Percentiles rank a stretch among this genome's conserved stretches.
Evolutionary conservation across 352 stramenopile genomes (phyloP).

Genomic region (Poterioochromonas sp.): DNA sequence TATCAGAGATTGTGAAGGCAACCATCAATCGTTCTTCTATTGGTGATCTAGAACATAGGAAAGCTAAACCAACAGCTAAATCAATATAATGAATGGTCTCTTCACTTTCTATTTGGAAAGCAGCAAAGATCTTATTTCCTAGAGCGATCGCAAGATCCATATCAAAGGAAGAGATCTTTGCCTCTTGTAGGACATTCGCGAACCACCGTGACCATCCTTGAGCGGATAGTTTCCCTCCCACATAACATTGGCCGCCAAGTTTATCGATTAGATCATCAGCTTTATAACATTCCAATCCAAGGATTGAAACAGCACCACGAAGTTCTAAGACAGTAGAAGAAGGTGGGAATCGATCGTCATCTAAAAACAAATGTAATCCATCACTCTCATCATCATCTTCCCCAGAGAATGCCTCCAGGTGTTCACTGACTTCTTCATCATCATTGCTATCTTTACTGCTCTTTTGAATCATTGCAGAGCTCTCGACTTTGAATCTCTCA

Average conservation of each 20-base stretch:
- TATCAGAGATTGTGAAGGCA: not conserved
- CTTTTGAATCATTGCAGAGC: not conserved
- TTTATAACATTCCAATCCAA: not conserved
- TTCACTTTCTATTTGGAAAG: not conserved
- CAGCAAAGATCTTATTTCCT: not conserved
- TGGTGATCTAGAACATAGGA: not conserved
- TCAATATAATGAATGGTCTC: not conserved
- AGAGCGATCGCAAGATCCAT: not conserved
- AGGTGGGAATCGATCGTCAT: conserved; percentile 1
- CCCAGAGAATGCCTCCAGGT: not conserved
- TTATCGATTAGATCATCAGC: conserved; percentile 8
- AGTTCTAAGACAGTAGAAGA: conserved; percentile 9
- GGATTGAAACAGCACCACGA: not conserved
- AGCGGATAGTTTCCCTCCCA: not conserved
- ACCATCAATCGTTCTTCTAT: conserved; percentile 15
- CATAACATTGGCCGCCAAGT: not conserved
- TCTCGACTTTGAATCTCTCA: not conserved
- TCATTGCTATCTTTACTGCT: not conserved
- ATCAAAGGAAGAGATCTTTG: not conserved
- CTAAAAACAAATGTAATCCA: not conserved
- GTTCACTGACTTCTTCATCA: not conserved
- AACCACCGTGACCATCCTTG: not conserved
- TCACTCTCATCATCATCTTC: conserved; percentile 1
- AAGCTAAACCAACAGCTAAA: not conserved
- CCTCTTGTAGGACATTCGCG: not conserved